A percentile compares a stretch with the other conserved stretches of the same genome.
Conservation (phyloP, 306 rosid genomes). For the Trichosanthes truncata region DNA sequence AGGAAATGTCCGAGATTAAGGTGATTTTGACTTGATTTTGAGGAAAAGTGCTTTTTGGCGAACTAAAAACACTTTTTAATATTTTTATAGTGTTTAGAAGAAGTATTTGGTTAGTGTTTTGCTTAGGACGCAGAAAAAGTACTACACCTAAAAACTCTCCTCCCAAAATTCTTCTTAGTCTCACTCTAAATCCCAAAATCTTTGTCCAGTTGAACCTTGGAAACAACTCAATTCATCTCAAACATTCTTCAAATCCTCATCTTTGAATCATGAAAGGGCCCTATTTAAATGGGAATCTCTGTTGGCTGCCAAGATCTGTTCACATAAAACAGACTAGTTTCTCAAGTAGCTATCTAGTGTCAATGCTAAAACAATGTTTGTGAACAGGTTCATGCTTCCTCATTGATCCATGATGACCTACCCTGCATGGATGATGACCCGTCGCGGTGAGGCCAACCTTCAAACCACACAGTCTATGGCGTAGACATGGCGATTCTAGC, state of each 20-base stretch:
- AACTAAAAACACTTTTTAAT: not conserved
- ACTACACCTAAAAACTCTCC: not conserved
- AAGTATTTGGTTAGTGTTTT: not conserved
- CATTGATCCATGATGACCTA: conserved; percentile 85
- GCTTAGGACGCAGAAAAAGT: not conserved
- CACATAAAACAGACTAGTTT: not conserved
- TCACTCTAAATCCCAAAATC: not conserved
- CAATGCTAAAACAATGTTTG: not conserved
- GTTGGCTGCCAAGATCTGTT: not conserved
- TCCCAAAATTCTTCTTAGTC: not conserved
- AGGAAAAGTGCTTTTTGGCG: not conserved
- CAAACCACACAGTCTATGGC: conserved; percentile 62
- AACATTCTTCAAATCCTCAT: not conserved
- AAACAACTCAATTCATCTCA: not conserved
- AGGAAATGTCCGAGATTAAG: not conserved
- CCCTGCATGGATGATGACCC: conserved; percentile 89
- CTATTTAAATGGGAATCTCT: not conserved
- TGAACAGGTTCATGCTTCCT: conserved; percentile 81
- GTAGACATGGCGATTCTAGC: conserved; percentile 79
- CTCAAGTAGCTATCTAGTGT: not conserved
- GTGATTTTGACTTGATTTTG: no score
- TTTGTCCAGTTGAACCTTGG: not conserved
- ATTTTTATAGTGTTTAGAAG: not conserved
- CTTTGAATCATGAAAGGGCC: no score
- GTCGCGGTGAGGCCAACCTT: conserved; percentile 71